These are phyloP conservation scores for Aureobasidium sp. DNA, from an alignment of 2,329 filamentous ascomycete species.

Conservation along the genomic window DNA sequence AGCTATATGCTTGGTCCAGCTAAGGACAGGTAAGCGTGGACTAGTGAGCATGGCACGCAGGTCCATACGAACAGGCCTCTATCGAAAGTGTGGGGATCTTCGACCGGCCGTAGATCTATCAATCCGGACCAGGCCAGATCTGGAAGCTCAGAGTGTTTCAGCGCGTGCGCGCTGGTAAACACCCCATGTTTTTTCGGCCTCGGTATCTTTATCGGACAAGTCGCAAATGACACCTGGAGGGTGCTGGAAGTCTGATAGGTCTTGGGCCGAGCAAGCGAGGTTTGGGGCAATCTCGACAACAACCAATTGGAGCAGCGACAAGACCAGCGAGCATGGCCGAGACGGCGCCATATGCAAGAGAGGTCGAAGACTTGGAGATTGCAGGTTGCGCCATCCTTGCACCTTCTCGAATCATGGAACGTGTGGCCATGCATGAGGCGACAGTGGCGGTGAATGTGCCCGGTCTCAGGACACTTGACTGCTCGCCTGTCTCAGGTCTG, in stretches of 20 bases:
- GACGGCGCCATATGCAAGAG: background rate
- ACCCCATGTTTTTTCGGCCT: background rate
- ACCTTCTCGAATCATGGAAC: slow-evolving; percentile 10
- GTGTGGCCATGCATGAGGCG: background rate
- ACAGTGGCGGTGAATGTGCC: slow-evolving; percentile 1
- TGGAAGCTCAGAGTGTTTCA: slow-evolving; percentile 4
- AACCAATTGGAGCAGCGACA: background rate
- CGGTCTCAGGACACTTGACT: background rate
- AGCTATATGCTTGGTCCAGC: slow-evolving; percentile 1
- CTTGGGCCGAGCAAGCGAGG: background rate
- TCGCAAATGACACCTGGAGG: background rate
- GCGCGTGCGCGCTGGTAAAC: background rate
- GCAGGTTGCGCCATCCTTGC: background rate
- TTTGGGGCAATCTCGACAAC: background rate
- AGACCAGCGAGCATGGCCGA: background rate
- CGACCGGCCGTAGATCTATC: slow-evolving; percentile 12
- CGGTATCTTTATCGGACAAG: slow-evolving; percentile 3
- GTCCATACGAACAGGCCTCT: background rate
- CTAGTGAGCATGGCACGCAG: slow-evolving; percentile 4
- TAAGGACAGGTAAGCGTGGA: slow-evolving; percentile 1
- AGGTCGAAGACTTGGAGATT: background rate
- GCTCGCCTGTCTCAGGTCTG: background rate
- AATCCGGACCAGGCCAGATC: background rate
- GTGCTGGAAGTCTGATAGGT: background rate
- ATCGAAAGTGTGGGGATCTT: slow-evolving; percentile 10